phyloP scores from a whole-genome alignment of 371 early-diverging fungal species.

The Haplosporangium sp. region DNA sequence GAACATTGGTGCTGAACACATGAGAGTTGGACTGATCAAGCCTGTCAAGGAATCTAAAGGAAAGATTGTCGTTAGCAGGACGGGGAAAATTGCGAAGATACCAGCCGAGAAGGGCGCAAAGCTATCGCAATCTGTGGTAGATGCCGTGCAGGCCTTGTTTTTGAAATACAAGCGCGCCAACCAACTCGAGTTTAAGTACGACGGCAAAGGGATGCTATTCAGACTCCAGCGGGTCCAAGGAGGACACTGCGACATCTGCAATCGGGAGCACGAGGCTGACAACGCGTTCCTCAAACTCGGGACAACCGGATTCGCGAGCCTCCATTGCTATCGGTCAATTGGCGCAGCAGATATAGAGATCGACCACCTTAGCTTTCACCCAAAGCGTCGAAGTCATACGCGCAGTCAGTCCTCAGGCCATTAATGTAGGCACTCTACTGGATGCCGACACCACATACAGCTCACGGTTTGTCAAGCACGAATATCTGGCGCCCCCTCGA shows the following conservation, averaged over 20 bases:
- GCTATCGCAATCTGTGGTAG: conserved; percentile 3
- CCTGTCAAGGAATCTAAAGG: too few relatives aligned
- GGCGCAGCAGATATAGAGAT: conserved; percentile 4
- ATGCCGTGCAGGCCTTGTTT: background rate
- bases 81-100: too few relatives aligned
- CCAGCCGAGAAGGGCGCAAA: too few relatives aligned
- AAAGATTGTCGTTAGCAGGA: too few relatives aligned
- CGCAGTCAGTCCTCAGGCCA: background rate
- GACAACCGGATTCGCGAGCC: too few relatives aligned
- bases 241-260: conserved; percentile 17
- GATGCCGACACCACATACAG: background rate
- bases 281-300: too few relatives aligned
- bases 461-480: background rate
- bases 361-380: background rate
- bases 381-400: background rate
- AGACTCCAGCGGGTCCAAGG: background rate
- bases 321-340: conserved; percentile 10
- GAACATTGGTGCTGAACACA: background rate
- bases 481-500: background rate
- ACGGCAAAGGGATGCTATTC: background rate
- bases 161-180: conserved; percentile 2
- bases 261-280: conserved; percentile 5
- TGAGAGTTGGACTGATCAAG: too few relatives aligned
- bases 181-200: conserved; percentile 1
- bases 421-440: background rate